Evolutionary conservation across 768 basidiomycete species (phyloP), one percentile per base, ranked within the genome.

Genomic region (Suillus sp.): DNA sequence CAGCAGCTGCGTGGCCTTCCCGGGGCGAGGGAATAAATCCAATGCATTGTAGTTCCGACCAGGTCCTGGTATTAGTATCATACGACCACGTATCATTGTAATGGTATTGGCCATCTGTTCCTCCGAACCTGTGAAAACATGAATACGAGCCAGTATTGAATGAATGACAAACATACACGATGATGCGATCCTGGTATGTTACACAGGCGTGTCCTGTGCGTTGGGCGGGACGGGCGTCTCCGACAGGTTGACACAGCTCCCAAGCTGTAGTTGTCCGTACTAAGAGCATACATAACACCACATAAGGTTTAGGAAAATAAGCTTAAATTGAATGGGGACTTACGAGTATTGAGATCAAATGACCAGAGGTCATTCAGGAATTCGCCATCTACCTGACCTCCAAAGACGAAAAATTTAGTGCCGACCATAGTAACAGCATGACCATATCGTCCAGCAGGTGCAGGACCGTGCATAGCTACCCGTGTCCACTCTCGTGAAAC

Each of bases 61-160:
- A 99, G 51, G 77, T 85, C 60, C 84, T 83, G 0, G 93, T 90
- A 43, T 81, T 82, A 58, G 95, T 79, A 74, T 96, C 94, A 76
- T 92, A 99, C 2, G 88, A 83, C 97, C 97, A 99, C 8, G 95
- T 98, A 73, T 99, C 97, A 75, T 99, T 99, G 79, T 99, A 99
- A 73, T 99, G 97, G 77, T 91, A 99, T 72, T 90, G 88, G n/a
- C 96, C 96, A 72, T 99, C 97, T 14, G 97, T 99, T 54, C 97
- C 97, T 37, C 97, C 97, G 69, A 99, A 99, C 57, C 93, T 96
- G 65, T n/a, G 57, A 53, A n/a, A 63, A n/a, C 69, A 66, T 64
- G 10, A 70, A 65, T 64, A 63, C 42, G 16, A 35, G 61, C 59
- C 10, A 38, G 64, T 64, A 69, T 64, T 50, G 64, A 60, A n/a